Conservation (phyloP, 257 asterid species). For the Fraxinus quadrangulata region DNA sequence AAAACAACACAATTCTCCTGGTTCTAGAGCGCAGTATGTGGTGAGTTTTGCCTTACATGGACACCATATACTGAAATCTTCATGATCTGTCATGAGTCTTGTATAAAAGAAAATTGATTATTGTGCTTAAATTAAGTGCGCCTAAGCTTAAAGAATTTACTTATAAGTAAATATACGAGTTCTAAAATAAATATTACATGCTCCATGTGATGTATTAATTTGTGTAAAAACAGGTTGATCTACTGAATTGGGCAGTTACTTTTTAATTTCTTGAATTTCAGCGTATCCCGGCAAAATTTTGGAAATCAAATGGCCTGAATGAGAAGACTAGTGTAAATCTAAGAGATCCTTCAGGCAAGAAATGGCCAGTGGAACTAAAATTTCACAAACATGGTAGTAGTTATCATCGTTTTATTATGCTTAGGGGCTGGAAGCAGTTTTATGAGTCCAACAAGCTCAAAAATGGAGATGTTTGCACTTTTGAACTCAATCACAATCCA, state of each 20-base stretch:
- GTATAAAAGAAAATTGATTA: neutral
- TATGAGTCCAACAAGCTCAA: constrained; percentile 22
- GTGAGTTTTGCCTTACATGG: neutral
- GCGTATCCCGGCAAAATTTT: constrained; percentile 16
- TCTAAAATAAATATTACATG: too few species aligned
- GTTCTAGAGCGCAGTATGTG: neutral
- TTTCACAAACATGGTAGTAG: rapidly evolving
- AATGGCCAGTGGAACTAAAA: neutral
- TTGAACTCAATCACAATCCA: neutral
- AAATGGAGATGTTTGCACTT: constrained; percentile 25
- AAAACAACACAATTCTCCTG: neutral
- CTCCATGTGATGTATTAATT: too few species aligned
- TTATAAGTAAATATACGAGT: too few species aligned
- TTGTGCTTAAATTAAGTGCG: neutral
- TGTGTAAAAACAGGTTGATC: too few species aligned
- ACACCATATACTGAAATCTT: neutral
- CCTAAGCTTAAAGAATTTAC: neutral
- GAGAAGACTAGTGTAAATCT: neutral
- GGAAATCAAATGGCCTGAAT: constrained; percentile 10
- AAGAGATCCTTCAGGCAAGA: constrained; percentile 8
- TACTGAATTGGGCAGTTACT: neutral
- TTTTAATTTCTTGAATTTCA: constrained; percentile 7
- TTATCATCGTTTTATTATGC: neutral
- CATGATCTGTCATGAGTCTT: neutral
- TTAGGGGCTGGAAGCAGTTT: constrained; percentile 18